Percentiles rank a stretch among this genome's conserved stretches.
Conservation (phyloP, 2,329 filamentous ascomycete species). For the Cryphonectria parasitica region DNA sequence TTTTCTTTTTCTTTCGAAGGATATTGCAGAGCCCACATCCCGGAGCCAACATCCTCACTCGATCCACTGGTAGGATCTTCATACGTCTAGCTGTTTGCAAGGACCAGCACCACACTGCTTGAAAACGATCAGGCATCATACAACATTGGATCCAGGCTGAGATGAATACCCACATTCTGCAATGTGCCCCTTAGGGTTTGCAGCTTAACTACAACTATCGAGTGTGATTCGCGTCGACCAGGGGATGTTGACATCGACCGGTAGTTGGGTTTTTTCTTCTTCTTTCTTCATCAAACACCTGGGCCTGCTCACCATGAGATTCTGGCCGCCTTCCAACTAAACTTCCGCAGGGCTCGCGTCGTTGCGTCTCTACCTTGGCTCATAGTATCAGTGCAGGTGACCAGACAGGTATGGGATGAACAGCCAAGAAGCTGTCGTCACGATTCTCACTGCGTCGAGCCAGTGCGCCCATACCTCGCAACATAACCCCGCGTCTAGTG, state of each 20-base stretch:
- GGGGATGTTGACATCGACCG: background rate
- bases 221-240: background rate
- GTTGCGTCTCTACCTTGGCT: background rate
- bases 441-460: background rate
- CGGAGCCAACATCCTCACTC: background rate
- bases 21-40: background rate
- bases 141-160: background rate
- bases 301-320: background rate
- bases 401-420: constrained; percentile 1
- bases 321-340: background rate
- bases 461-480: background rate
- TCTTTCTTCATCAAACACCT: background rate
- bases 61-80: background rate
- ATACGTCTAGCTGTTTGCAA: background rate
- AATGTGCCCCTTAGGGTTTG: constrained; percentile 1
- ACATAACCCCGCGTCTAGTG: background rate
- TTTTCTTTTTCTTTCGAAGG: background rate
- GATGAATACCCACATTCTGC: background rate
- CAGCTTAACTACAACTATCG: background rate
- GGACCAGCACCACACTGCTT: background rate
- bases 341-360: background rate
- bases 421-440: background rate
- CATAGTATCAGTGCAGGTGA: background rate
- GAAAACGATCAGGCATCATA: background rate
- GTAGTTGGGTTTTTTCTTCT: background rate